phyloP scores from a whole-genome alignment of 352 stramenopile species.

The Globisporangium okanoganense region DNA sequence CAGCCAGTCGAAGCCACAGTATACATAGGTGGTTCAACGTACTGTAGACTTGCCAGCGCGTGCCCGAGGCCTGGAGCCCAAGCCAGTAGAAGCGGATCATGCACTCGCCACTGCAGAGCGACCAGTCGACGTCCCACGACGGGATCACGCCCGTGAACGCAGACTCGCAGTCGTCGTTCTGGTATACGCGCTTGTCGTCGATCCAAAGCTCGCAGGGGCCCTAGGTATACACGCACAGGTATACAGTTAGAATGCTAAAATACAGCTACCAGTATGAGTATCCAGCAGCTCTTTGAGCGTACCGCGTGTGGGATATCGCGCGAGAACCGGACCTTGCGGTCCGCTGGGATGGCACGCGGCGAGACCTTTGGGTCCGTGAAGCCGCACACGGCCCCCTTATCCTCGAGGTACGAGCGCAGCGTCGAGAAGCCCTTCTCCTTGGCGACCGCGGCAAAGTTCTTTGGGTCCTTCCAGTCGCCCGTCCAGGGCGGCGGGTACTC shows the following conservation, averaged over 20 bases:
- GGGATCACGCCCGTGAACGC: too few relatives aligned
- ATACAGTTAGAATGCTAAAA: too few relatives aligned
- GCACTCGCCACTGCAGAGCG: background rate
- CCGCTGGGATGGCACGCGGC: slow-evolving; percentile 15
- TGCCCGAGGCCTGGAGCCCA: background rate
- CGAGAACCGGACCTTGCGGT: slow-evolving; percentile 19
- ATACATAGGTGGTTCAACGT: background rate
- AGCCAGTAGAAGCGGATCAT: slow-evolving; percentile 2
- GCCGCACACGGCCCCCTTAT: slow-evolving; percentile 16
- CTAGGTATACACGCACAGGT: background rate
- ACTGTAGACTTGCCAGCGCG: background rate
- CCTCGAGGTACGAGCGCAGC: slow-evolving; percentile 22
- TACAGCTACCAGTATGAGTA: too few relatives aligned
- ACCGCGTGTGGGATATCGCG: background rate
- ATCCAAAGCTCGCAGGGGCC: background rate
- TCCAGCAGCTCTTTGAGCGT: too few relatives aligned
- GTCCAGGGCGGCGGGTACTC: slow-evolving; percentile 4
- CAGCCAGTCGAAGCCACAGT: too few relatives aligned
- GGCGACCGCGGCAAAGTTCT: slow-evolving; percentile 1
- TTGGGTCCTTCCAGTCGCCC: slow-evolving; percentile 3
- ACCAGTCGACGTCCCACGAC: too few relatives aligned
- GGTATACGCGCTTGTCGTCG: background rate
- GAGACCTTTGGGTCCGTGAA: slow-evolving; percentile 18
- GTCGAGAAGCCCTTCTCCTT: slow-evolving; percentile 9
- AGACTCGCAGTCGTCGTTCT: slow-evolving; percentile 3